Evolutionary conservation across 148 eudicot species (phyloP).

Genomic region (Linanthus parryae): DNA sequence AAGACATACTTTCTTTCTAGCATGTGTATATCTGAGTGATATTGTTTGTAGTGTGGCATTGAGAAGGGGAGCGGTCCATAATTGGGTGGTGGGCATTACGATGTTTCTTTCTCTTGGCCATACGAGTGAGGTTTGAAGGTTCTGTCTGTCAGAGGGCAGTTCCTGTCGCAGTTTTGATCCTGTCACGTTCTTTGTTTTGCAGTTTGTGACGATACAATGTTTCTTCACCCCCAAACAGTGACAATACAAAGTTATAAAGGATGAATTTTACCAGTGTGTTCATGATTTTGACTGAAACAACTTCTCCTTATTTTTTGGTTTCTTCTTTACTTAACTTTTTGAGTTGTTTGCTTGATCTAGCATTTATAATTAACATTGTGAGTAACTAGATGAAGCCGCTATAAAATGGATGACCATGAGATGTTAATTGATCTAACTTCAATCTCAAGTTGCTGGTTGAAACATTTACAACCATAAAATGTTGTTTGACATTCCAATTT

Average conservation of each 20-base stretch:
- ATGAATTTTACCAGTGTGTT: too few species aligned
- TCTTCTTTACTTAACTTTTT: too few species aligned
- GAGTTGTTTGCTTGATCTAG: too few species aligned
- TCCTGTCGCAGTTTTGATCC: slow-evolving; percentile 59
- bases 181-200: slow-evolving; percentile 9
- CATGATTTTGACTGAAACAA: too few species aligned
- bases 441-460: too few species aligned
- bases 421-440: too few species aligned
- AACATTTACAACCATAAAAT: too few species aligned
- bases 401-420: too few species aligned
- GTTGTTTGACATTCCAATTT: too few species aligned
- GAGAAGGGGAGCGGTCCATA: slow-evolving; percentile 5
- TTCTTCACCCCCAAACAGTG: background rate
- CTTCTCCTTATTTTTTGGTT: too few species aligned
- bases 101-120: slow-evolving; percentile 9
- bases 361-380: too few species aligned
- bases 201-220: background rate
- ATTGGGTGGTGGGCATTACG: slow-evolving; percentile 11
- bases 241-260: background rate
- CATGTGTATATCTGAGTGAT: slow-evolving; percentile 25
- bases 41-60: background rate
- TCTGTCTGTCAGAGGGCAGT: slow-evolving; percentile 31
- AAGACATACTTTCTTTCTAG: slow-evolving; percentile 22
- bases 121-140: slow-evolving; percentile 24
- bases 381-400: too few species aligned